Conservation (phyloP, 768 basidiomycete species). For the Fistulinella prunicolor region DNA sequence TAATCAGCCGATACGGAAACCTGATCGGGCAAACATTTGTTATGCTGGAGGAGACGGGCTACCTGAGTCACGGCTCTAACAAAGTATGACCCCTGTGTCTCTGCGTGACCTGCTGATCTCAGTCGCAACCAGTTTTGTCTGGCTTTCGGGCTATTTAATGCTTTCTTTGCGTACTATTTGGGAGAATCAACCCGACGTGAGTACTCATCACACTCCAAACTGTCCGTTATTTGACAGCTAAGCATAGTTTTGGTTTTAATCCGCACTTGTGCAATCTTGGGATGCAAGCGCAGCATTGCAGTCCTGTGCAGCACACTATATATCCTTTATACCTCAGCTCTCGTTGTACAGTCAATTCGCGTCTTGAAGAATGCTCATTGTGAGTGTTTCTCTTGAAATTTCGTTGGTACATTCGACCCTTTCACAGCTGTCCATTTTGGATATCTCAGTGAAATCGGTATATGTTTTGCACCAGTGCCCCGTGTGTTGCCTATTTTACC, state of each 20-base stretch:
- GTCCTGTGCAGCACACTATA: constrained; percentile 3
- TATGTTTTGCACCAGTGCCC: constrained; percentile 8
- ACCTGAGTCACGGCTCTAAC: no score
- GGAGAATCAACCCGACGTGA: constrained; percentile 24
- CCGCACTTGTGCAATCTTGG: constrained; percentile 25
- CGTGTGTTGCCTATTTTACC: constrained; percentile 9
- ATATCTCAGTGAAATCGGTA: constrained; percentile 8
- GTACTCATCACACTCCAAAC: background rate
- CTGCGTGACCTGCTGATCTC: background rate
- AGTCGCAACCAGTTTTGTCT: constrained; percentile 14
- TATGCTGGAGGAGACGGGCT: no score
- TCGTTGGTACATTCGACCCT: background rate
- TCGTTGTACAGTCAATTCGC: background rate
- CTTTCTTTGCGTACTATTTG: constrained; percentile 3
- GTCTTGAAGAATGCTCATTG: background rate
- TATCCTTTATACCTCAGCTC: background rate
- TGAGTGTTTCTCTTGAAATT: background rate
- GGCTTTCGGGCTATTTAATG: background rate
- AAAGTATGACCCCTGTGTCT: no score
- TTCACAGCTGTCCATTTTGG: constrained; percentile 1
- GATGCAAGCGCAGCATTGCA: constrained; percentile 6
- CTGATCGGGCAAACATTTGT: no score
- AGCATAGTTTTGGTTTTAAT: constrained; percentile 22
- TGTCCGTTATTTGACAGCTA: background rate
- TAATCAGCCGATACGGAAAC: constrained; percentile 18